Evolutionary conservation across 345 rosid genomes (phyloP).

Genomic region (Barbarea vulgaris): DNA sequence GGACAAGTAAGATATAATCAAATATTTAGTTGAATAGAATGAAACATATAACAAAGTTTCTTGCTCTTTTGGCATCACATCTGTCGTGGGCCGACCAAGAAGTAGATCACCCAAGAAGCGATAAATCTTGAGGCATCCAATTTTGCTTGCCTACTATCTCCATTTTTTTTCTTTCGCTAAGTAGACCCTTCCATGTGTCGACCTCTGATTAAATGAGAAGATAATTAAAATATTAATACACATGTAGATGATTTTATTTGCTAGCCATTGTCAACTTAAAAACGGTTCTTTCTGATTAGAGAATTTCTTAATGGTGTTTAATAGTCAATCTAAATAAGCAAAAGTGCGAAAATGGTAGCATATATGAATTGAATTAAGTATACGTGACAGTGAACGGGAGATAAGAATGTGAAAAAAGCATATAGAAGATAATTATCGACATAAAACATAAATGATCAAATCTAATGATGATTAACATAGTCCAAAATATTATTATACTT

Average conservation of each 20-base stretch:
- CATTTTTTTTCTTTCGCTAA: conserved; percentile 1
- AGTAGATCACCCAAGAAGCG: conserved; percentile 29
- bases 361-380: background rate
- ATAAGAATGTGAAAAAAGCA: background rate
- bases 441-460: background rate
- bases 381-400: background rate
- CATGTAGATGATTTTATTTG: background rate
- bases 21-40: background rate
- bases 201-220: background rate
- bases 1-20: background rate
- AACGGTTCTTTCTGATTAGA: background rate
- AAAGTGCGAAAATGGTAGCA: background rate
- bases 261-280: background rate
- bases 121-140: conserved; percentile 25
- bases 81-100: conserved; percentile 29
- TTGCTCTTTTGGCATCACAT: conserved; percentile 22
- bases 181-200: conserved; percentile 13
- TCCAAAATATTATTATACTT: background rate
- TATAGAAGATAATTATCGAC: background rate
- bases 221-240: background rate
- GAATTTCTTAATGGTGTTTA: background rate
- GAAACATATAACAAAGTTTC: conserved; percentile 16
- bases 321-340: background rate
- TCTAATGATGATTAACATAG: background rate
- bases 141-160: conserved; percentile 32